Base-by-base conservation (phyloP, 129 eudicot genomes). In the Deinandra increscens region DNA sequence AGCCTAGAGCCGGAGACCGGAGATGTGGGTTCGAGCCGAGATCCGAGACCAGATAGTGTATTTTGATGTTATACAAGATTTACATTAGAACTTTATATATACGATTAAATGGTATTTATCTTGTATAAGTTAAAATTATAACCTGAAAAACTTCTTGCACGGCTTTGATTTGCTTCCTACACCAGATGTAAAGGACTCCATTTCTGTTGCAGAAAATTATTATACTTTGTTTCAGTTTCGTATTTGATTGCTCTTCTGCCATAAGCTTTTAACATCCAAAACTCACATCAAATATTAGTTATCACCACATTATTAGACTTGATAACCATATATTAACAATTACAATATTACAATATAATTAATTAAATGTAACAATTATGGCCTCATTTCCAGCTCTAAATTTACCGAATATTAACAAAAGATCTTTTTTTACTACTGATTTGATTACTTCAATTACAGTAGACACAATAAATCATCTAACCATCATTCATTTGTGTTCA, bases 161-260 rank as follows among this genome's bases (percentile, higher is more conserved):
- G 96, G 96, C 96, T 86, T 89, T 81, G 90, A 86, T 89, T 89
- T 89, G 94, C 94, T 86, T 82, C 96, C 94, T 86, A 89, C 86
- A 89, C 96, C 94, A 79, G 84, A 82, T 84, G 86, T 79, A 83
- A 88, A 81, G 29, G 86, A 78, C 78, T 85, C 91, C 87, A 59
- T 49, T 88, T 85, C 96, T 88, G 96, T 88, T 75, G 37, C 91
- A 88, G 49, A 74, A 81, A 68, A 81, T 88, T 88, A 72, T 73
- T 74, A n/a, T 81, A 66, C 72, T 66, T 68, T 76, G 88, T 79
- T 79, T 85, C 75, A 88, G 86, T 83, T 88, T 63, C 29, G 56
- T 70, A 63, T 63, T 78, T 54, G 14, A 54, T 45, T 60, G 14
- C 43, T 13, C 48, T 78, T 70, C 76, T 23, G 42, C 51, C 62